Conservation (phyloP, 2,329 filamentous ascomycete genomes). For the Dryadomyces quercus-mongolicae region DNA sequence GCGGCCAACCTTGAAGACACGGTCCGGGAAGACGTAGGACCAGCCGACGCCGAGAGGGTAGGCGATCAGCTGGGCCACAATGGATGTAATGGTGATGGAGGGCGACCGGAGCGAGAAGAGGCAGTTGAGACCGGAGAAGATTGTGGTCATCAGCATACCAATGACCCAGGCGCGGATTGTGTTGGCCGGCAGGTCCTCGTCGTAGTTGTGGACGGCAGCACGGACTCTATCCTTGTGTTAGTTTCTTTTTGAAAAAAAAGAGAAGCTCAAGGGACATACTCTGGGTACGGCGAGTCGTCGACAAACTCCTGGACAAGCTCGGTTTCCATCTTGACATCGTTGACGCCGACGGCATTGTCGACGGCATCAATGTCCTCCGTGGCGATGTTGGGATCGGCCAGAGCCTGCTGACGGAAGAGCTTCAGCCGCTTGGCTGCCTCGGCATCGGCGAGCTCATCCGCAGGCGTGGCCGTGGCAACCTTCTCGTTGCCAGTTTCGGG, state of each 20-base stretch:
- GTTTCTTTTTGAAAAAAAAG: too few species aligned
- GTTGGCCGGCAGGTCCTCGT: slow-evolving; percentile 33
- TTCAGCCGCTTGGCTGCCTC: slow-evolving; percentile 1
- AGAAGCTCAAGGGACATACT: neutral
- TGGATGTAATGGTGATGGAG: slow-evolving; percentile 38
- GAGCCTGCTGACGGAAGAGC: slow-evolving; percentile 1
- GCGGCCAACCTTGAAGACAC: slow-evolving; percentile 34
- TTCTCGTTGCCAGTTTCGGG: neutral
- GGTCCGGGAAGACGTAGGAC: slow-evolving; percentile 38
- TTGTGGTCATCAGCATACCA: slow-evolving; percentile 34
- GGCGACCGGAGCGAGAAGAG: slow-evolving; percentile 38
- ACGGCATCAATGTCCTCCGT: neutral
- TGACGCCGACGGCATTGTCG: neutral
- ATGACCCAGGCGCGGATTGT: slow-evolving; percentile 44
- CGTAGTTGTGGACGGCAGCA: slow-evolving; percentile 45
- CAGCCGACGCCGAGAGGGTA: slow-evolving; percentile 40
- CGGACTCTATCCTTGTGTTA: too few species aligned
- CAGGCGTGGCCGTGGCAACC: neutral
- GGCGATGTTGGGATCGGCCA: neutral
- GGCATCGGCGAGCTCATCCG: neutral
- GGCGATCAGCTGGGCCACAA: slow-evolving; percentile 44
- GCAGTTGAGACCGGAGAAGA: slow-evolving; percentile 29
- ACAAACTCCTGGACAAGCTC: neutral
- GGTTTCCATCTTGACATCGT: too few species aligned
- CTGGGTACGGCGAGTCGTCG: neutral